A percentile compares a stretch with the other conserved stretches of the same genome.
Evolutionary conservation across 1,139 yeast genomes (phyloP).

Genomic region (Lodderomyces oxycetoniae): DNA sequence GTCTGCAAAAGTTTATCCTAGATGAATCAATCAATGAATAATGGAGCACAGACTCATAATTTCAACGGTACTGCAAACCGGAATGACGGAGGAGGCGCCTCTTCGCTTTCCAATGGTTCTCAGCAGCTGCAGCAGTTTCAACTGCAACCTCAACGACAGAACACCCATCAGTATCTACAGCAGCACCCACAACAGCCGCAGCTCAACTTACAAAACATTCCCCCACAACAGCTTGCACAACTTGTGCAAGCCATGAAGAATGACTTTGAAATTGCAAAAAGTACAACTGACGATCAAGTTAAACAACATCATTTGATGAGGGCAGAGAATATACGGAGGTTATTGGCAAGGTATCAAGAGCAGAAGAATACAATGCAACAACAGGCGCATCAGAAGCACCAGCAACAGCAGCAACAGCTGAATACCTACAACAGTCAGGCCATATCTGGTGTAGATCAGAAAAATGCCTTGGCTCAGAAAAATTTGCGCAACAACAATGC

Average conservation of each 20-base stretch:
- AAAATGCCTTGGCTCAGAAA: constrained; percentile 13
- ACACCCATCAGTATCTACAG: constrained; percentile 1
- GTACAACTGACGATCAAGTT: constrained; percentile 51
- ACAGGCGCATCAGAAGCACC: constrained; percentile 14
- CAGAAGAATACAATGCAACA: constrained; percentile 28
- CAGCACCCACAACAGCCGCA: constrained; percentile 4
- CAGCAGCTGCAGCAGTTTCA: constrained; percentile 3
- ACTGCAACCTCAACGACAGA: constrained; percentile 7
- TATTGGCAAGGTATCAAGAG: constrained; percentile 39
- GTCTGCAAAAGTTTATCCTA: neutral
- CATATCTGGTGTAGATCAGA: constrained; percentile 12
- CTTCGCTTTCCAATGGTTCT: neutral
- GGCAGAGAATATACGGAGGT: constrained; percentile 62
- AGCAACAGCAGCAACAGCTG: constrained; percentile 11
- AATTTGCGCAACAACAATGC: constrained; percentile 4
- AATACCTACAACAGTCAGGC: constrained; percentile 5
- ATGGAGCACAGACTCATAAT: constrained; percentile 6
- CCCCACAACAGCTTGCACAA: constrained; percentile 58
- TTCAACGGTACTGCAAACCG: constrained; percentile 2
- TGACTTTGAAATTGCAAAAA: constrained; percentile 61
- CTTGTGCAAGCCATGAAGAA: constrained; percentile 55
- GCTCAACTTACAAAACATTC: constrained; percentile 23
- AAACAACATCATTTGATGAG: constrained; percentile 64
- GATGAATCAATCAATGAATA: constrained; percentile 8
- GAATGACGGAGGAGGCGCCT: neutral